A percentile compares a stretch with the other conserved stretches of the same genome.
phyloP scores from a whole-genome alignment of 208 protist genomes.

The Acanthamoeba castellanii region DNA sequence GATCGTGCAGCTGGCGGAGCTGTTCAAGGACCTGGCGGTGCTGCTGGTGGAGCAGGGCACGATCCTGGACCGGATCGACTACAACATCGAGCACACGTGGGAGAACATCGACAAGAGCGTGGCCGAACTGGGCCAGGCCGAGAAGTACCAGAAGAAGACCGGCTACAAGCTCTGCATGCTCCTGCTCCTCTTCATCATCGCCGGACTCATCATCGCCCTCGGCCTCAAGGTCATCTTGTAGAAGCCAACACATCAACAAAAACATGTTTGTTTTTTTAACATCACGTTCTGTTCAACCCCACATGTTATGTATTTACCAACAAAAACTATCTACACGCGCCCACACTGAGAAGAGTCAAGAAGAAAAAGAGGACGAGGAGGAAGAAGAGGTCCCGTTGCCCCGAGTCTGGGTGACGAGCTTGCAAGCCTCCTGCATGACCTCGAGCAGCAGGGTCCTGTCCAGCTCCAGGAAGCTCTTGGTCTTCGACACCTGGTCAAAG shows the following conservation, averaged over 20 bases:
- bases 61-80: slow-evolving; percentile 96
- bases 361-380: neutral
- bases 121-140: slow-evolving; percentile 91
- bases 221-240: slow-evolving; percentile 92
- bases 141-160: slow-evolving; percentile 91
- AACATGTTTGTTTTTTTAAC: no score
- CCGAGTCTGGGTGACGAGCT: neutral
- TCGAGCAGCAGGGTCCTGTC: slow-evolving; percentile 8
- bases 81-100: slow-evolving; percentile 95
- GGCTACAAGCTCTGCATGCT: slow-evolving; percentile 94
- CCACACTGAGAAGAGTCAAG: no score
- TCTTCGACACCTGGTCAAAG: slow-evolving; percentile 33
- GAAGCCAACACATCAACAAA: neutral
- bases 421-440: slow-evolving; percentile 50
- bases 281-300: no score
- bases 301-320: no score
- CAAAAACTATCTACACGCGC: no score
- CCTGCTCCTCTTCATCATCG: slow-evolving; percentile 93
- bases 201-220: slow-evolving; percentile 92
- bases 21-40: slow-evolving; percentile 95
- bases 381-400: neutral
- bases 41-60: slow-evolving; percentile 96
- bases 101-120: slow-evolving; percentile 92
- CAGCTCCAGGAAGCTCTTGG: neutral
- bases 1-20: slow-evolving; percentile 95